These are phyloP conservation scores for Cystofilobasidium macerans DNA, from an alignment of 768 basidiomycete species.

Conservation along the genomic window DNA sequence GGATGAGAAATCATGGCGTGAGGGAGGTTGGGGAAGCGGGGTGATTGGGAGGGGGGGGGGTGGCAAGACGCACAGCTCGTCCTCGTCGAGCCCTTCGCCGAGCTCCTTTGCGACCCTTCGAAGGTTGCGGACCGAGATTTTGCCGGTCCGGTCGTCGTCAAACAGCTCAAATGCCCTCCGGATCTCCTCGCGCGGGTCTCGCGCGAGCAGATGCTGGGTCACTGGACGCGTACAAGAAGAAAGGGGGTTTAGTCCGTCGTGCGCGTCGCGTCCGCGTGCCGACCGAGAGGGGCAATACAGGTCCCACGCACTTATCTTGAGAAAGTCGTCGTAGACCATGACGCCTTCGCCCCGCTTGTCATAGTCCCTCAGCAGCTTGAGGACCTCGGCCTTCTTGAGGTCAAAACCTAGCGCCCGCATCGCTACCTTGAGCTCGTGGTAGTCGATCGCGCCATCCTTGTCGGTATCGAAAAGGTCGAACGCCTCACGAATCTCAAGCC, in stretches of 20 bases:
- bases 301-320: constrained; percentile 66
- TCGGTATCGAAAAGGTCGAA: constrained; percentile 99
- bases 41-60: not conserved
- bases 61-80: constrained; percentile 67
- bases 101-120: constrained; percentile 92
- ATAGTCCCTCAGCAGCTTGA: constrained; percentile 84
- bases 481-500: constrained; percentile 94
- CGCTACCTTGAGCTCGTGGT: constrained; percentile 97
- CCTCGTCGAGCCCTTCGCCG: constrained; percentile 86
- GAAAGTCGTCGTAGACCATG: constrained; percentile 89
- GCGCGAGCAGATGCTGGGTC: constrained; percentile 82
- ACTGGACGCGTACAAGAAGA: constrained; percentile 45
- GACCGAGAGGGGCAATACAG: no score
- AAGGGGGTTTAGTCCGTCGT: not conserved
- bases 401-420: constrained; percentile 98
- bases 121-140: constrained; percentile 81
- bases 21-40: not conserved
- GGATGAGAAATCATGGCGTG: no score
- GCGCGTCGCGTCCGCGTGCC: no score
- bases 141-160: constrained; percentile 90
- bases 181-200: constrained; percentile 95
- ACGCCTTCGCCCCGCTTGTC: constrained; percentile 63
- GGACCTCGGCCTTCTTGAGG: constrained; percentile 93
- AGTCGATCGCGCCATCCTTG: constrained; percentile 91
- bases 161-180: constrained; percentile 91